phyloP scores from a whole-genome alignment of 192 early-diverging fungal genomes.

The Podila epicladia region DNA sequence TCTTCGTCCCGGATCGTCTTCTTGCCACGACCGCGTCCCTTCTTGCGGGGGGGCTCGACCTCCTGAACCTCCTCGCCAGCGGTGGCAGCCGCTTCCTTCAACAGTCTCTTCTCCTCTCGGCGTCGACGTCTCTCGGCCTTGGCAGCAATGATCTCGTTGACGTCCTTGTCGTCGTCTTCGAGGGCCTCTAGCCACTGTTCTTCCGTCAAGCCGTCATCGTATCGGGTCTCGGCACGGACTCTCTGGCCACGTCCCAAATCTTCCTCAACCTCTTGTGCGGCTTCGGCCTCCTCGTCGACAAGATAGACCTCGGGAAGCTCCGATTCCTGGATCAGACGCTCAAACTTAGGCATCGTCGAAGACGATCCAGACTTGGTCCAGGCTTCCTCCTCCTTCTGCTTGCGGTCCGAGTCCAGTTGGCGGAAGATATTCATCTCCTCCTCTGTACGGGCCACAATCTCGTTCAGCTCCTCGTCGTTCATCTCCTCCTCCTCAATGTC shows the following conservation, averaged over 20 bases:
- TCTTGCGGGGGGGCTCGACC: slow-evolving; percentile 46
- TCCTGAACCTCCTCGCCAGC: slow-evolving; percentile 16
- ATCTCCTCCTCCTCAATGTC: slow-evolving; percentile 76
- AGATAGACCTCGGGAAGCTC: slow-evolving; percentile 89
- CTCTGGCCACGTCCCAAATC: slow-evolving; percentile 79
- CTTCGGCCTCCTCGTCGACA: slow-evolving; percentile 65
- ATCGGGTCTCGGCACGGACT: slow-evolving; percentile 76
- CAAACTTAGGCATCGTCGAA: slow-evolving; percentile 62
- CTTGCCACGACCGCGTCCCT: slow-evolving; percentile 54
- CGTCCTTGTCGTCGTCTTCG: slow-evolving; percentile 71
- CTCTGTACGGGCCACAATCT: slow-evolving; percentile 89
- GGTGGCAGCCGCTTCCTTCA: slow-evolving; percentile 20
- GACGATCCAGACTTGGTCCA: background rate
- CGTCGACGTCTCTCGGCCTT: slow-evolving; percentile 55
- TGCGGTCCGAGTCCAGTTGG: slow-evolving; percentile 80
- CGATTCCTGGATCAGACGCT: slow-evolving; percentile 83
- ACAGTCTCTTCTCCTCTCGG: slow-evolving; percentile 44
- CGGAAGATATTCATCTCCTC: slow-evolving; percentile 81
- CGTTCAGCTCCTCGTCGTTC: slow-evolving; percentile 93
- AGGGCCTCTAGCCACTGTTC: slow-evolving; percentile 89
- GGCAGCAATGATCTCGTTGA: slow-evolving; percentile 64
- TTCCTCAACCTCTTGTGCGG: slow-evolving; percentile 59
- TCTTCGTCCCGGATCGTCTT: slow-evolving; percentile 42
- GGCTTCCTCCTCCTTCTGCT: slow-evolving; percentile 44
- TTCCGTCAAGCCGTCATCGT: slow-evolving; percentile 94